Evolutionary conservation across 495 filamentous ascomycete species (phyloP), one percentile per base, ranked within the genome.

Genomic region (Diplogelasinospora grovesii): DNA sequence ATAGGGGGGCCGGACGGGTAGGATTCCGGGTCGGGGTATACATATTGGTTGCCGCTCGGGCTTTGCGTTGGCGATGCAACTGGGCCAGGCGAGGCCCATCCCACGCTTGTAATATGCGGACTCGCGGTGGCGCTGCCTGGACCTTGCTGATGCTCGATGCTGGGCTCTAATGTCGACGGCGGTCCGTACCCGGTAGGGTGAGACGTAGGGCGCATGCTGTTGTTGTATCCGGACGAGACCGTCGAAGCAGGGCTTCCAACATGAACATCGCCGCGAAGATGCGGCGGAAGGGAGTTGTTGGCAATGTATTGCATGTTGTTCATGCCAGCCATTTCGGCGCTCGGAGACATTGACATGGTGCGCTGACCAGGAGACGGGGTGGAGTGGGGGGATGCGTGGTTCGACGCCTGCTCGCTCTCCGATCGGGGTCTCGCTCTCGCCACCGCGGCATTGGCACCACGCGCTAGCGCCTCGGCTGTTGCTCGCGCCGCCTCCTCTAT

Each of bases 401-500:
- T 85, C 2, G 86, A 92, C 46, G 79, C 83, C 36, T 84, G 79
- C 29, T 85, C 82, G 22, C 84, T 83, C 46, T 83, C 79, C n/a
- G 86, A 88, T 22, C 75, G 74, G 27, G 75, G 70, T 22, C 52
- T 56, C 22, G 39, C 43, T 15, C 74, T 62, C 46, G 72, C 66
- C n/a, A 78, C 81, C 52, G 89, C 48, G n/a, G 48, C 49, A 29
- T 27, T 54, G 20, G 56, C 50, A 18, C 55, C 70, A 30, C 81
- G 82, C 20, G 89, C 88, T 11, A 71, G 45, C 8, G 59, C 63
- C 30, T 62, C 57, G 26, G 88, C 89, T 0, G 87, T 95, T 7
- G 89, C 87, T 4, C 80, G 83, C 5, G 86, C 88, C 6, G 92
- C 85, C 57, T 98, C 92, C 56, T 95, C 92, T 14, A 98, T 82